Conservation (phyloP, 1,284 basidiomycete species). For the Microbotryomycetes sp. region DNA sequence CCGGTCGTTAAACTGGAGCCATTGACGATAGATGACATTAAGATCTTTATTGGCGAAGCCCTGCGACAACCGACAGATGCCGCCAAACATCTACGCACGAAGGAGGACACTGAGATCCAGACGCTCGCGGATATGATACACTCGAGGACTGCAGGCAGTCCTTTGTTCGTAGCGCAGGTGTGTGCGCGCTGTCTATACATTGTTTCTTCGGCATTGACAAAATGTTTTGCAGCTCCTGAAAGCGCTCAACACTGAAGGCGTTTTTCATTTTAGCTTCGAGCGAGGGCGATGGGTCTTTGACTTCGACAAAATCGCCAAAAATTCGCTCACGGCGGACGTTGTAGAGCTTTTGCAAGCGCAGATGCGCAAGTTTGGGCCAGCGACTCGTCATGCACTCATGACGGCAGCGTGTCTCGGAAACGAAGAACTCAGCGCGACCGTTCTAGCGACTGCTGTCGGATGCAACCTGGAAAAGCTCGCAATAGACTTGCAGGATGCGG, state of each 20-base stretch:
- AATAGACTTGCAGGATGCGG: slow-evolving; percentile 14
- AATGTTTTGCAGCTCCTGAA: slow-evolving; percentile 17
- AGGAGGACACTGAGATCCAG: neutral
- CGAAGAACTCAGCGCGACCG: slow-evolving; percentile 11
- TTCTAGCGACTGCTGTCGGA: slow-evolving; percentile 12
- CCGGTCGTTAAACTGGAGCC: slow-evolving; percentile 13
- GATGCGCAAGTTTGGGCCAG: slow-evolving; percentile 11
- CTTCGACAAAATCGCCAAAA: slow-evolving; percentile 18
- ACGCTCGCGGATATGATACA: slow-evolving; percentile 7
- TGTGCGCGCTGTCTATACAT: neutral
- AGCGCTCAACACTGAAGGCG: slow-evolving; percentile 23
- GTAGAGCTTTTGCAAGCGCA: slow-evolving; percentile 27
- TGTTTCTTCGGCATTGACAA: neutral
- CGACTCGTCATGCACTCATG: slow-evolving; percentile 9
- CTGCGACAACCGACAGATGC: slow-evolving; percentile 3
- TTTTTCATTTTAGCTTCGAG: slow-evolving; percentile 22
- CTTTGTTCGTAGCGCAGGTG: slow-evolving; percentile 19
- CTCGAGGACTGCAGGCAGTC: slow-evolving; percentile 5
- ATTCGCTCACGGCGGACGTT: slow-evolving; percentile 21
- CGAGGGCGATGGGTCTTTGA: slow-evolving; percentile 18
- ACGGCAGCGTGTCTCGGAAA: slow-evolving; percentile 26
- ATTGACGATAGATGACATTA: slow-evolving; percentile 8
- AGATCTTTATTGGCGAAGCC: slow-evolving; percentile 8
- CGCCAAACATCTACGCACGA: neutral
- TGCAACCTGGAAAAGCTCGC: slow-evolving; percentile 8